Base-by-base conservation (phyloP, 1,284 basidiomycete species). In the Ustilago cynodontis region DNA sequence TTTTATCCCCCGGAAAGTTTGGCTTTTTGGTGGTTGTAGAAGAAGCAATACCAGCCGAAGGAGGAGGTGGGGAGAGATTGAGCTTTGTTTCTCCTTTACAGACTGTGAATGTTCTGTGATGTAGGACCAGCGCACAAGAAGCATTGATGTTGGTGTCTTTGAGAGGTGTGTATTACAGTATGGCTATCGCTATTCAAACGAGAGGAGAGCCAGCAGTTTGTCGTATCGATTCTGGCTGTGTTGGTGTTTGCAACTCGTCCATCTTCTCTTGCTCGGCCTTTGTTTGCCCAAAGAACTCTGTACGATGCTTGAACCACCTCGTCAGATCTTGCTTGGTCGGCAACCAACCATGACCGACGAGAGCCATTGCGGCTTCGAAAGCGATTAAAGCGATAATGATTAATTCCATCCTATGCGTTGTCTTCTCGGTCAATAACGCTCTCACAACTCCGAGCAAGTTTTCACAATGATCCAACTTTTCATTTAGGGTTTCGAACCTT, bases 381-480 rank as follows among this genome's bases (percentile, higher is more conserved):
- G 82, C 82, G 26, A 84, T 84, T 28, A 84, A 54, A 1, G 67
- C 74, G 35, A 84, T 84, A 47, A 84, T 84, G 54, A 84, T 82
- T 24, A 84, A 47, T 67, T 84, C 84, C 83, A 85, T 85, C 28
- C 82, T 69, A 58, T 85, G 84, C 35, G 78, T 80, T 26, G 75
- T 77, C 24, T 74, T 70, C 59, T 85, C 84, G 11, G 84, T 85
- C 24, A 84, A 66, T 37, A 85, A 60, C 26, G 84, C 84, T n/a
- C 84, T 68, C 31, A 85, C 73, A 2, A 83, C 77, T 0, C 74
- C 81, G 11, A 85, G 55, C 29, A 85, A 58, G 49, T 85, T 80
- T 54, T 85, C 84, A 61, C 80, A 80, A 59, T 84, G 81, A 59
- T 85, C 78, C 24, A 85, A 66, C 67, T 85, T 85, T 50, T 83